A percentile compares a stretch with the other conserved stretches of the same genome.
Evolutionary conservation across 495 filamentous ascomycete genomes (phyloP).

Genomic region (Podospora tetraspora): DNA sequence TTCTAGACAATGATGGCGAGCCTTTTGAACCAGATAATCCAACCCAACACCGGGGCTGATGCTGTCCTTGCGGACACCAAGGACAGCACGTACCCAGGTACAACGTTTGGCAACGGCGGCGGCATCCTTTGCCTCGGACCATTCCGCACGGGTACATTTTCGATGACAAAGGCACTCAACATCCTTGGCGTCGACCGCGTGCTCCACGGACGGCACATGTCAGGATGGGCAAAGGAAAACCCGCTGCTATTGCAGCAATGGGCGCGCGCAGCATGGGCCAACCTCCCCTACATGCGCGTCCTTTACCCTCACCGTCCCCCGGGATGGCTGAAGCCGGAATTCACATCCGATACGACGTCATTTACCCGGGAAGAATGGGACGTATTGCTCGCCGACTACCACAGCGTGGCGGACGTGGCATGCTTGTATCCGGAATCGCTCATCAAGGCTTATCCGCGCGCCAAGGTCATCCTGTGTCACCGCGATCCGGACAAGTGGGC

Average conservation of each 20-base stretch:
- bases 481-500: slow-evolving; percentile 10
- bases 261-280: slow-evolving; percentile 3
- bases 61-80: neutral
- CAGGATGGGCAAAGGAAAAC: slow-evolving; percentile 7
- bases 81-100: slow-evolving; percentile 4
- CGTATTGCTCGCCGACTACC: slow-evolving; percentile 3
- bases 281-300: slow-evolving; percentile 10
- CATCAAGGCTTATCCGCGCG: slow-evolving; percentile 8
- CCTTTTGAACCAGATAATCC: neutral
- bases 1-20: neutral
- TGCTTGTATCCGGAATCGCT: slow-evolving; percentile 10
- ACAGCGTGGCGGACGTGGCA: slow-evolving; percentile 7
- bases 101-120: slow-evolving; percentile 9
- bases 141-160: slow-evolving; percentile 7
- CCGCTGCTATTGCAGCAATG: slow-evolving; percentile 4
- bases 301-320: slow-evolving; percentile 4
- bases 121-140: slow-evolving; percentile 9
- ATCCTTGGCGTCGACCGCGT: slow-evolving; percentile 10
- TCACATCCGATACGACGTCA: slow-evolving; percentile 1
- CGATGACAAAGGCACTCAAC: slow-evolving; percentile 9
- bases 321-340: slow-evolving; percentile 4
- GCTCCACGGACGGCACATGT: slow-evolving; percentile 10
- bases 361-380: slow-evolving; percentile 6
- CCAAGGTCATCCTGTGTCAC: slow-evolving; percentile 8
- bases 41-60: neutral